Evolutionary conservation across 139 green algal species (phyloP), one percentile per base, ranked within the genome.

Genomic region (Coelastrella sp.): DNA sequence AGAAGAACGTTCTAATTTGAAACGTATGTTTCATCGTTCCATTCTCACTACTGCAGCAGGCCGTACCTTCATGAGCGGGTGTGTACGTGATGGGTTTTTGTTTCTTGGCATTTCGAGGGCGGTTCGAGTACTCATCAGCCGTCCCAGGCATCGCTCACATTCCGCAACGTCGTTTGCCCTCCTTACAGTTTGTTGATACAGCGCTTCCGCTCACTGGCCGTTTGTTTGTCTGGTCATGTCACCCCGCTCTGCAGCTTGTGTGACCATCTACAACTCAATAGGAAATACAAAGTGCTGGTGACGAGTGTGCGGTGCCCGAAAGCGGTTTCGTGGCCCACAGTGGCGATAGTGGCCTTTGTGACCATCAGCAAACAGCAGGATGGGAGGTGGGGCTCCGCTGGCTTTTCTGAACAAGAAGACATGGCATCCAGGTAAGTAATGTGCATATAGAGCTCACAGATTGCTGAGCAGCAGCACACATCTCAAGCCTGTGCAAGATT

Each of bases 391-490:
- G 11, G 71, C 71, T 37, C 71, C 71, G 25, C 64, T 96, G 7
- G 88, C 88, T 4, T 98, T 98, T 80, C 80, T 98, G 21, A 98
- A 97, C 84, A 98, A 98, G 92, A 98, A 98, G 86, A 92, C 93
- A 91, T 98, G 96, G 94, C 94, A 98, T 67, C 94, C 93, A 35
- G 92, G 89, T 19, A 23, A 38, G 30, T 40, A 9, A 57, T 13
- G 15, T 13, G 45, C 45, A n/a, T n/a, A n/a, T 57, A 13, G 45
- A 57, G 45, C 11, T 57, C 45, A 35, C 69, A 40, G 90, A 11
- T 41, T 60, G 34, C 88, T 89, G 34, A 53, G n/a, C 67, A 43
- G 3, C 35, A 45, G 19, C 40, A 50, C 21, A 4, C 23, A 23
- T 48, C 67, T 51, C 43, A 32, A 32, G 53, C 6, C 2, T 9